These are phyloP conservation scores for Tolypocladium ovalisporum DNA, from an alignment of 2,329 filamentous ascomycete species.

Conservation along the genomic window DNA sequence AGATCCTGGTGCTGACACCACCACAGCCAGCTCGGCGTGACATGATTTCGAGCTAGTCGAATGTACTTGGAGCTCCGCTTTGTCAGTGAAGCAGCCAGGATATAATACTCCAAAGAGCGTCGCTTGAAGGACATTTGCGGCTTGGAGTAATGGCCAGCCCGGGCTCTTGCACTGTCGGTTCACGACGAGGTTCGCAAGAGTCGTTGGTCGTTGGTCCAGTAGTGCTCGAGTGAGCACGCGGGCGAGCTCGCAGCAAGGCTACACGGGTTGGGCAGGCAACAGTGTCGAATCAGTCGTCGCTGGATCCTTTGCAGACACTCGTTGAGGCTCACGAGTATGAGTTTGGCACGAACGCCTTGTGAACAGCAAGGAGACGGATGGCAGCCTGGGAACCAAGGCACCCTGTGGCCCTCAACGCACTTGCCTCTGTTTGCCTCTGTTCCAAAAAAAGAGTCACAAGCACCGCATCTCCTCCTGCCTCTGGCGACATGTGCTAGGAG, in stretches of 20 bases:
- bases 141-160: not conserved
- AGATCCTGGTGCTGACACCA: not conserved
- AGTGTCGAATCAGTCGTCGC: too few relatives aligned
- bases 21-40: not conserved
- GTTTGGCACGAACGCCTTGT: too few relatives aligned
- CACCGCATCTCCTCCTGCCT: not conserved
- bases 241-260: too few relatives aligned
- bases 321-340: too few relatives aligned
- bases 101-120: not conserved
- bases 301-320: too few relatives aligned
- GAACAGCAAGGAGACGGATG: not conserved
- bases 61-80: not conserved
- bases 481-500: too few relatives aligned
- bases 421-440: too few relatives aligned
- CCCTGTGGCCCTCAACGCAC: not conserved
- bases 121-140: not conserved
- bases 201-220: too few relatives aligned
- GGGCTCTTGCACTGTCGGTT: too few relatives aligned
- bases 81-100: not conserved
- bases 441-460: not conserved
- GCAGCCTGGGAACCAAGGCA: not conserved
- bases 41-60: not conserved
- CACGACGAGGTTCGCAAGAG: too few relatives aligned
- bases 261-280: too few relatives aligned
- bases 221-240: too few relatives aligned